A percentile compares a stretch with the other conserved stretches of the same genome.
Conservation (phyloP, 192 early-diverging fungal genomes). For the Allomyces macrogynus region DNA sequence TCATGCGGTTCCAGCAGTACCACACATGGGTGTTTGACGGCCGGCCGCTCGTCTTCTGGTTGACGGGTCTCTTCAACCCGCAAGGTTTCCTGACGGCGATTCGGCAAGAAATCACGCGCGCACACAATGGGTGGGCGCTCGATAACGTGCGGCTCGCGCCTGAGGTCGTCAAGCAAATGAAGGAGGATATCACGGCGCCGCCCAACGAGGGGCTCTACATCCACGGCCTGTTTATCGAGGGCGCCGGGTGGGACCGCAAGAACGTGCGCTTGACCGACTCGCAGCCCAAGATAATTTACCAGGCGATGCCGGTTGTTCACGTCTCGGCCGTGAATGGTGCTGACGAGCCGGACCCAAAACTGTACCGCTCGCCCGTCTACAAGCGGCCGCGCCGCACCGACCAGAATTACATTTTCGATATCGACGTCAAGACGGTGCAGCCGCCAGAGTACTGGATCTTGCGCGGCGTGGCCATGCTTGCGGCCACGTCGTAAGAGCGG, state of each 20-base stretch:
- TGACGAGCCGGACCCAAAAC: constrained; percentile 34
- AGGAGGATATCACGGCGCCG: constrained; percentile 37
- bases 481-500: background rate
- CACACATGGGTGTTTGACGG: constrained; percentile 40
- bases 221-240: constrained; percentile 45
- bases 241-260: constrained; percentile 43
- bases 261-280: constrained; percentile 40
- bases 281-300: constrained; percentile 39
- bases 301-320: constrained; percentile 36
- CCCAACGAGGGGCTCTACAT: constrained; percentile 44
- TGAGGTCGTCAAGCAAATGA: constrained; percentile 52
- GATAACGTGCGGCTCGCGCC: constrained; percentile 38
- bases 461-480: constrained; percentile 30
- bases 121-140: constrained; percentile 37
- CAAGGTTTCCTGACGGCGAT: constrained; percentile 49
- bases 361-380: constrained; percentile 43
- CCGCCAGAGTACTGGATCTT: constrained; percentile 43
- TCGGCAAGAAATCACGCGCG: constrained; percentile 38
- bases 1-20: constrained; percentile 29
- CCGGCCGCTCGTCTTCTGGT: constrained; percentile 40
- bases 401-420: constrained; percentile 39
- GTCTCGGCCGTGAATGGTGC: constrained; percentile 32
- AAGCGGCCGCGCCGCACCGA: constrained; percentile 33
- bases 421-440: constrained; percentile 38
- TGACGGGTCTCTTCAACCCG: constrained; percentile 42